A percentile compares a stretch with the other conserved stretches of the same genome.
phyloP scores from a whole-genome alignment of 257 asterid genomes.

The Ballota nigra region DNA sequence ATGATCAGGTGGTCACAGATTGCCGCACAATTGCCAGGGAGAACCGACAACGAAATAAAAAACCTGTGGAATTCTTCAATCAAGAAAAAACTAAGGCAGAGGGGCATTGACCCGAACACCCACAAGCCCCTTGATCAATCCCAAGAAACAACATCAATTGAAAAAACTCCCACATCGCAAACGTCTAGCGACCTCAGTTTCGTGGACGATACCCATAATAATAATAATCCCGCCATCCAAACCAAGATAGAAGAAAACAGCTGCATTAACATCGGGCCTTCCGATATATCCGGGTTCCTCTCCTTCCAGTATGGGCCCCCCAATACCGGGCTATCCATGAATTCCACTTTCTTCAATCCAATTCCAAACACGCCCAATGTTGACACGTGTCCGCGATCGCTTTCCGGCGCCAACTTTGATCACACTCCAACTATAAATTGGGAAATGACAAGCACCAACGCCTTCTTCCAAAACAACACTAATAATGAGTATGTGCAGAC shows the following conservation, averaged over 20 bases:
- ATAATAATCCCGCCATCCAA: neutral
- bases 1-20: constrained; percentile 55
- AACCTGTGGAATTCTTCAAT: constrained; percentile 56
- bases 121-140: constrained; percentile 38
- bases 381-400: neutral
- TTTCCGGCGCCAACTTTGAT: too few species aligned
- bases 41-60: constrained; percentile 60
- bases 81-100: constrained; percentile 50
- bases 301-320: constrained; percentile 32
- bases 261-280: constrained; percentile 6
- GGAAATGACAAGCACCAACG: constrained; percentile 11
- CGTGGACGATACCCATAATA: neutral
- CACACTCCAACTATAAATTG: too few species aligned
- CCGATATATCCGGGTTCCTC: constrained; percentile 37
- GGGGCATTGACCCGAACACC: constrained; percentile 53
- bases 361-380: neutral
- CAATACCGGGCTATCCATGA: constrained; percentile 33
- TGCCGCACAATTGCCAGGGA: constrained; percentile 56
- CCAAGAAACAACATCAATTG: constrained; percentile 13
- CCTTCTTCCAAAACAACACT: constrained; percentile 22
- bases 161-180: constrained; percentile 16
- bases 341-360: constrained; percentile 29
- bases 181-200: constrained; percentile 19
- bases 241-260: neutral
- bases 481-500: constrained; percentile 26